Evolutionary conservation across 495 filamentous ascomycete species (phyloP).

Genomic region (Penicillium longicatenatum): DNA sequence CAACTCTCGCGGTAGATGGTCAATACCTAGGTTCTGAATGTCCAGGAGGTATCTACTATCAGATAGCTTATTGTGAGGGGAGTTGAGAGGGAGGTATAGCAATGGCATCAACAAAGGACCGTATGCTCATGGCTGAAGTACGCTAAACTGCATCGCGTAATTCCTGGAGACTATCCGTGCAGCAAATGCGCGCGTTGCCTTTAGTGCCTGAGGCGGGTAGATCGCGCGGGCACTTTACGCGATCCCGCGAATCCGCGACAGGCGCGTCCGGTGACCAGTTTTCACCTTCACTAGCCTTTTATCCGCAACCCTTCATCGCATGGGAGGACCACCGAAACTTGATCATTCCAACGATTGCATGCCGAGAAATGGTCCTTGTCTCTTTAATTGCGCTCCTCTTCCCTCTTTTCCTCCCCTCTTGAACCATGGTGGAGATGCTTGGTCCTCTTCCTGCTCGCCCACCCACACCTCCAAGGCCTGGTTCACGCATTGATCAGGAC

Average conservation of each 20-base stretch:
- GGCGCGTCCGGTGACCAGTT: slow-evolving; percentile 30
- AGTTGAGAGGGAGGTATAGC: too few relatives aligned
- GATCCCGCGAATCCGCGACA: slow-evolving; percentile 32
- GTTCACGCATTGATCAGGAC: slow-evolving; percentile 40
- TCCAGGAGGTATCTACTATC: too few relatives aligned
- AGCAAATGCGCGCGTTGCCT: background rate
- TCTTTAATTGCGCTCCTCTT: slow-evolving; percentile 9
- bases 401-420: slow-evolving; percentile 17
- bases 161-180: background rate
- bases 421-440: slow-evolving; percentile 57
- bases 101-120: too few relatives aligned
- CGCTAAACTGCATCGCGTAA: too few relatives aligned
- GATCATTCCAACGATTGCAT: slow-evolving; percentile 1
- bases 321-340: slow-evolving; percentile 19
- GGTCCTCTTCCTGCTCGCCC: slow-evolving; percentile 54
- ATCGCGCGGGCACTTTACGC: slow-evolving; percentile 42
- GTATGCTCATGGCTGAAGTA: too few relatives aligned
- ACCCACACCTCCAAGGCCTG: slow-evolving; percentile 64
- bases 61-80: too few relatives aligned
- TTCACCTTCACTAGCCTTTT: slow-evolving; percentile 22
- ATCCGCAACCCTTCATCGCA: slow-evolving; percentile 10
- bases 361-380: slow-evolving; percentile 35
- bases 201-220: slow-evolving; percentile 33
- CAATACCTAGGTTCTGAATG: too few relatives aligned
- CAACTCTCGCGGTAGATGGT: too few relatives aligned